phyloP scores from a whole-genome alignment of 2,329 filamentous ascomycete species.

The Paecilomyces sp. region DNA sequence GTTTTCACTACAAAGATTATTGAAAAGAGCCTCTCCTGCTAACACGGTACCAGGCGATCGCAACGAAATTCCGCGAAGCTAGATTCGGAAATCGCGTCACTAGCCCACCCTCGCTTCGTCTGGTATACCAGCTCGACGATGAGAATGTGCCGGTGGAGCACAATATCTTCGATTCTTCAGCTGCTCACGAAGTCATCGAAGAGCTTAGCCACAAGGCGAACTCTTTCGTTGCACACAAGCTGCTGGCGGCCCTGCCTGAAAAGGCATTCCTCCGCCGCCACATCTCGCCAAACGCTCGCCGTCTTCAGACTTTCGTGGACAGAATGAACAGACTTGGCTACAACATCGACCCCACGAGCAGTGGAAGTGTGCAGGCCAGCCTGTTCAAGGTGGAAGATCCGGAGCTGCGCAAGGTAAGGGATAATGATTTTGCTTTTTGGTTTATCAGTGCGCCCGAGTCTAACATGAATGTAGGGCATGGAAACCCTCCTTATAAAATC shows the following conservation, averaged over 20 bases:
- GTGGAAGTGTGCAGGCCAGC: constrained; percentile 86
- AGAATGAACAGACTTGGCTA: constrained; percentile 89
- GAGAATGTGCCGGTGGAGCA: constrained; percentile 96
- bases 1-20: background rate
- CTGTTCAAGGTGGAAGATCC: constrained; percentile 86
- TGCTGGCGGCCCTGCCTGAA: constrained; percentile 72
- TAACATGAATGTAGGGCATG: constrained; percentile 58
- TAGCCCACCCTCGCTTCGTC: constrained; percentile 74
- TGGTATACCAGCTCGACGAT: constrained; percentile 91
- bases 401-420: constrained; percentile 68
- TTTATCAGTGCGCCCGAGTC: background rate
- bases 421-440: background rate
- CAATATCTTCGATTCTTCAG: constrained; percentile 89
- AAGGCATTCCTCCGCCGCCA: constrained; percentile 90
- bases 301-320: constrained; percentile 83
- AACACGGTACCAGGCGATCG: constrained; percentile 51
- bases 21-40: constrained; percentile 6
- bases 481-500: constrained; percentile 92
- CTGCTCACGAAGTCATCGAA: constrained; percentile 87
- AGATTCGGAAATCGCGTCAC: constrained; percentile 74
- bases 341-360: constrained; percentile 82
- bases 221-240: constrained; percentile 75
- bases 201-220: constrained; percentile 94
- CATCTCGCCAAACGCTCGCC: constrained; percentile 73
- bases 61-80: constrained; percentile 83